Evolutionary conservation across 306 rosid species (phyloP).

Genomic region (Trifolium pratense): DNA sequence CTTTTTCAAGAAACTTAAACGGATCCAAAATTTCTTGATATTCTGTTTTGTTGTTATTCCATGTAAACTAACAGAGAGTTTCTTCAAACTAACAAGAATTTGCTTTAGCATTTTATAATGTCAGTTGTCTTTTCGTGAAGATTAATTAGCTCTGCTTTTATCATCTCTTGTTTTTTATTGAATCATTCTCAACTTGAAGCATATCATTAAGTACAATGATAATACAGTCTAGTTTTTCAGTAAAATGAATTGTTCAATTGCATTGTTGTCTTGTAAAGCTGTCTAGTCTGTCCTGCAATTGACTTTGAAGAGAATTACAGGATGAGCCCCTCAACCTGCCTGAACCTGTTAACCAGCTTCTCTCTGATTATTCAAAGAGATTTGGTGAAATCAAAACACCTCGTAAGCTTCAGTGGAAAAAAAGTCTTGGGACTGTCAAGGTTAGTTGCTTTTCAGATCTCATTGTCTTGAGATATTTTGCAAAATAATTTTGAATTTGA

Average conservation of each 20-base stretch:
- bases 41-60: conserved; percentile 21
- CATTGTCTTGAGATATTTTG: background rate
- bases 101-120: background rate
- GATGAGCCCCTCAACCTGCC: conserved; percentile 79
- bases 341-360: conserved; percentile 73
- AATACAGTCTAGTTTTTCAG: conserved; percentile 10
- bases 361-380: conserved; percentile 84
- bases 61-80: conserved; percentile 26
- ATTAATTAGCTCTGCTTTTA: conserved; percentile 18
- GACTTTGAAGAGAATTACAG: conserved; percentile 56
- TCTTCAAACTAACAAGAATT: conserved; percentile 15
- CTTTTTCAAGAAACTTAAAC: conserved; percentile 15
- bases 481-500: conserved; percentile 6
- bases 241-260: conserved; percentile 26
- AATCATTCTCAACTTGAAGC: conserved; percentile 25
- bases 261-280: conserved; percentile 25
- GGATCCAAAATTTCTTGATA: background rate
- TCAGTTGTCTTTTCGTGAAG: conserved; percentile 24
- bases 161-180: background rate
- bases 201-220: background rate
- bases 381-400: conserved; percentile 95
- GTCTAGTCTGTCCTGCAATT: conserved; percentile 24
- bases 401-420: conserved; percentile 92
- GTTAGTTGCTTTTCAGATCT: conserved; percentile 47
- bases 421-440: conserved; percentile 94